Conservation (phyloP, 495 filamentous ascomycete species). For the Aspergillus haitiensis region DNA sequence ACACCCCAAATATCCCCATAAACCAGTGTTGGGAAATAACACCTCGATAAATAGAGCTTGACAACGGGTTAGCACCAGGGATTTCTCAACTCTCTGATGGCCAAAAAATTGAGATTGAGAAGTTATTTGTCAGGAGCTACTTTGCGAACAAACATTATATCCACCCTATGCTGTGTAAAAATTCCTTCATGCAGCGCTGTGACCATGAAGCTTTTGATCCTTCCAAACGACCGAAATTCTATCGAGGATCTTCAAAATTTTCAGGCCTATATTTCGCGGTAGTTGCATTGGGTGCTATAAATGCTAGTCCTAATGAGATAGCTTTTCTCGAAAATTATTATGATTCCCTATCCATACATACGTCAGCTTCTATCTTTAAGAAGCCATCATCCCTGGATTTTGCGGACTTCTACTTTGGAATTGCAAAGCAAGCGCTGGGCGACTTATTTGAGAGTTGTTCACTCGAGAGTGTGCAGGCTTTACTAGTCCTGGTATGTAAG, state of each 20-base stretch:
- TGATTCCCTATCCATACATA: constrained; percentile 9
- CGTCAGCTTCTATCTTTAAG: not conserved
- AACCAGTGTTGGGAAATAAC: no score
- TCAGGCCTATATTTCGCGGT: constrained; percentile 30
- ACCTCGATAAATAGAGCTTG: constrained; percentile 1
- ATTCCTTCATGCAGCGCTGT: constrained; percentile 26
- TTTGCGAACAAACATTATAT: constrained; percentile 33
- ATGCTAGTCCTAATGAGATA: constrained; percentile 27
- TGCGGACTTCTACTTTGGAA: constrained; percentile 29
- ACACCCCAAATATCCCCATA: no score
- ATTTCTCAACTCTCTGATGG: constrained; percentile 18
- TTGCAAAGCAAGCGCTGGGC: constrained; percentile 25
- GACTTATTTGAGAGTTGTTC: constrained; percentile 32
- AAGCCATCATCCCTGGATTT: constrained; percentile 27
- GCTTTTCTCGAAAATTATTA: constrained; percentile 28
- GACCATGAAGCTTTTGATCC: constrained; percentile 25
- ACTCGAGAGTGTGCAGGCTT: constrained; percentile 29
- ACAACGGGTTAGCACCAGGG: constrained; percentile 6
- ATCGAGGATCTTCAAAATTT: constrained; percentile 23
- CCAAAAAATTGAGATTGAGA: constrained; percentile 29
- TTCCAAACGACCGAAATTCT: constrained; percentile 17
- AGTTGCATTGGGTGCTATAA: constrained; percentile 29
- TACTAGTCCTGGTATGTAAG: constrained; percentile 25
- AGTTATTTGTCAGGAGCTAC: constrained; percentile 32
- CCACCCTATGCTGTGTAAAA: constrained; percentile 28